Conservation (phyloP, 345 rosid genomes). For the Lepidium aucheri region DNA sequence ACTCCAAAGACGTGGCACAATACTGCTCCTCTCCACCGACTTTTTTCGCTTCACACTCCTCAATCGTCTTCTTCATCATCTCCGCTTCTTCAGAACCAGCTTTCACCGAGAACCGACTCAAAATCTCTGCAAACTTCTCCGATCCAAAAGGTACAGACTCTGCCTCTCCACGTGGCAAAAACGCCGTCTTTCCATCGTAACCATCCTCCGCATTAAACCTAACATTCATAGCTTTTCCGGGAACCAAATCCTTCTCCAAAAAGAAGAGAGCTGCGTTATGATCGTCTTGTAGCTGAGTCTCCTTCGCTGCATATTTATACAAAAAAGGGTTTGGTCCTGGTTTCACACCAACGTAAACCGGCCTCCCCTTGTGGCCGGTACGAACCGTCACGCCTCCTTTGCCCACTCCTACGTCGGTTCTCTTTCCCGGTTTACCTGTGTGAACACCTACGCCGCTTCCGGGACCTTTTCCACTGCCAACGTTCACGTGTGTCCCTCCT, state of each 20-base stretch:
- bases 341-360: slow-evolving; percentile 45
- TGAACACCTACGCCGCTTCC: slow-evolving; percentile 38
- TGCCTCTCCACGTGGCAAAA: slow-evolving; percentile 65
- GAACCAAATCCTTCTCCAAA: slow-evolving; percentile 67
- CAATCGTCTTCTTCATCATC: slow-evolving; percentile 51
- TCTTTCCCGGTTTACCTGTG: slow-evolving; percentile 39
- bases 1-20: slow-evolving; percentile 77
- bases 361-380: slow-evolving; percentile 58
- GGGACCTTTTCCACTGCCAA: slow-evolving; percentile 34
- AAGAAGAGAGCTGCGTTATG: slow-evolving; percentile 65
- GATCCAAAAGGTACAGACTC: slow-evolving; percentile 62
- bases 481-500: slow-evolving; percentile 40
- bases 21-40: slow-evolving; percentile 71
- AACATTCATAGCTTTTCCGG: slow-evolving; percentile 47
- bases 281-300: slow-evolving; percentile 54
- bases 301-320: slow-evolving; percentile 43
- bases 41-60: slow-evolving; percentile 56
- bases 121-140: slow-evolving; percentile 41
- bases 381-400: slow-evolving; percentile 64
- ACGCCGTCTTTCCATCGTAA: slow-evolving; percentile 30
- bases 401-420: slow-evolving; percentile 66
- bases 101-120: slow-evolving; percentile 42
- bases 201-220: slow-evolving; percentile 43
- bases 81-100: slow-evolving; percentile 57
- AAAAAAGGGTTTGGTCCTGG: slow-evolving; percentile 33